Conservation (phyloP, 768 basidiomycete genomes). For the Hypsizygus marmoreus region DNA sequence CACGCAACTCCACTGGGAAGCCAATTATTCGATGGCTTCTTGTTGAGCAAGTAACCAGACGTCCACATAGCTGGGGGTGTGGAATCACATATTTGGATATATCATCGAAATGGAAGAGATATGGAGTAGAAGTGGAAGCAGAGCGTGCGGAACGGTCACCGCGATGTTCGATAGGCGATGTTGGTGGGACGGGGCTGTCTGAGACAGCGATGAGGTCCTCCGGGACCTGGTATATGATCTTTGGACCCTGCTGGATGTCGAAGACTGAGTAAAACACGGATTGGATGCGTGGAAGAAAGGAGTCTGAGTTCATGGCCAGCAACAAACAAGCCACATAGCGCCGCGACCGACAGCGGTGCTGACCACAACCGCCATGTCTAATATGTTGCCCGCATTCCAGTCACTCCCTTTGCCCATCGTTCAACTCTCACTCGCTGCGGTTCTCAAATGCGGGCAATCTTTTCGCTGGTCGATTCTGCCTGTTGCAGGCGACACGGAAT, state of each 20-base stretch:
- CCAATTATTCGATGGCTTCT: conserved; percentile 86
- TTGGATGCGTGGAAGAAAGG: conserved; percentile 77
- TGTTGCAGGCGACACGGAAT: conserved; percentile 51
- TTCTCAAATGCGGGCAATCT: conserved; percentile 81
- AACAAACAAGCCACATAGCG: not conserved
- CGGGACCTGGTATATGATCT: conserved; percentile 92
- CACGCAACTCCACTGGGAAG: conserved; percentile 81
- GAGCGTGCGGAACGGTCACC: conserved; percentile 46
- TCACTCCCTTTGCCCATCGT: conserved; percentile 59
- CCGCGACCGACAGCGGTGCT: too few species aligned
- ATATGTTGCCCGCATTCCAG: conserved; percentile 49
- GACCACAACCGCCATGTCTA: conserved; percentile 14
- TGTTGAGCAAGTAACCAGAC: conserved; percentile 86
- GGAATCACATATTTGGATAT: conserved; percentile 96
- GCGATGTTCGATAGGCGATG: conserved; percentile 25
- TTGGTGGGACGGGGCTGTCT: conserved; percentile 41
- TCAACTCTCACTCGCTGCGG: conserved; percentile 78
- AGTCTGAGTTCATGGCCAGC: conserved; percentile 44
- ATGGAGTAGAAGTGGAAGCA: conserved; percentile 44
- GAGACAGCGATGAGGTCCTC: conserved; percentile 74
- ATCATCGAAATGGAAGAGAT: conserved; percentile 86
- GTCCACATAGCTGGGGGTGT: conserved; percentile 78
- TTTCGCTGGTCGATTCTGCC: conserved; percentile 77
- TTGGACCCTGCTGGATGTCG: conserved; percentile 82
- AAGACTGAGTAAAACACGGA: conserved; percentile 96